phyloP scores from a whole-genome alignment of 192 early-diverging fungal species.

The Gorgonomyces haynaldii region DNA sequence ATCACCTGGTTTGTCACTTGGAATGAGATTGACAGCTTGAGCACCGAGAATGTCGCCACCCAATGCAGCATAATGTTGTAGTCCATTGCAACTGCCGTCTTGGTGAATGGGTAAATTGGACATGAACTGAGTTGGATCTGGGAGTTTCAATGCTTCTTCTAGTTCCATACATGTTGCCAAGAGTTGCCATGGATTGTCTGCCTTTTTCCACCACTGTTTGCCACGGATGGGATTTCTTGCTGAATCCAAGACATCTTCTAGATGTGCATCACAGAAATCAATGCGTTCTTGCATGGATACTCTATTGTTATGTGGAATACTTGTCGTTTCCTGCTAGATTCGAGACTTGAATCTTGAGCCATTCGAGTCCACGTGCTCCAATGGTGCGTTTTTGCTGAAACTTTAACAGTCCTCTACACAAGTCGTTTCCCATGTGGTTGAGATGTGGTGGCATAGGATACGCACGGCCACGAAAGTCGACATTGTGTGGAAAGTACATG shows the following conservation, averaged over 20 bases:
- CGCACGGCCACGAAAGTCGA: slow-evolving; percentile 95
- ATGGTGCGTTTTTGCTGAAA: slow-evolving; percentile 74
- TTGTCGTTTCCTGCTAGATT: slow-evolving; percentile 89
- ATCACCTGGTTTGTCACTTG: slow-evolving; percentile 77
- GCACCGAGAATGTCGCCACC: slow-evolving; percentile 86
- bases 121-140: slow-evolving; percentile 56
- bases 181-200: slow-evolving; percentile 90
- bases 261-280: slow-evolving; percentile 58
- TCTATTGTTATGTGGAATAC: slow-evolving; percentile 10
- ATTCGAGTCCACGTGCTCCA: slow-evolving; percentile 65
- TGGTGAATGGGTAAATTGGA: slow-evolving; percentile 83
- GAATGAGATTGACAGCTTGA: slow-evolving; percentile 74
- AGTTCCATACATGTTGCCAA: slow-evolving; percentile 83
- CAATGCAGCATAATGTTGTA: slow-evolving; percentile 97
- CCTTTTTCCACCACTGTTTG: slow-evolving; percentile 75
- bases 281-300: slow-evolving; percentile 71
- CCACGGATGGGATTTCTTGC: slow-evolving; percentile 70
- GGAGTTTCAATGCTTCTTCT: slow-evolving; percentile 55
- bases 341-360: slow-evolving; percentile 94
- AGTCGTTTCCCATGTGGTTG: slow-evolving; percentile 93
- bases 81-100: slow-evolving; percentile 95
- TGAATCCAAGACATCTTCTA: slow-evolving; percentile 72
- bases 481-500: slow-evolving; percentile 94
- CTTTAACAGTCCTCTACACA: slow-evolving; percentile 83
- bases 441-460: slow-evolving; percentile 93